Evolutionary conservation across 441 rosid species (phyloP).

Genomic region (Populus hybrid): DNA sequence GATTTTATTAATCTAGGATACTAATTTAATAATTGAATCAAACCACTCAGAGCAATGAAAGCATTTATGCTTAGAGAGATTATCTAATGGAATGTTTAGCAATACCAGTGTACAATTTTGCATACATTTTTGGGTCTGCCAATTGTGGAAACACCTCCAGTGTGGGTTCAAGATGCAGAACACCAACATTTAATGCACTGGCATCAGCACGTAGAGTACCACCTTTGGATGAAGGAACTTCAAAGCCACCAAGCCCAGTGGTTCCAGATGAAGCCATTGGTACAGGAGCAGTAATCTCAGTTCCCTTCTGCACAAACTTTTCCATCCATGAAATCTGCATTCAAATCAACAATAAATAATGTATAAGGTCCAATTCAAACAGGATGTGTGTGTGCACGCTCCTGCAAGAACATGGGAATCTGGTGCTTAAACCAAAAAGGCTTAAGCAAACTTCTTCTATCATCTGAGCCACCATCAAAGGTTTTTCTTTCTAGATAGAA

Average conservation of each 20-base stretch:
- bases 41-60: background rate
- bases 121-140: slow-evolving; percentile 83
- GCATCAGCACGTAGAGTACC: slow-evolving; percentile 90
- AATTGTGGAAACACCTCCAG: slow-evolving; percentile 90
- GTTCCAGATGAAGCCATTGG: slow-evolving; percentile 95
- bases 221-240: slow-evolving; percentile 95
- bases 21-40: slow-evolving; percentile 6
- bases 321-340: slow-evolving; percentile 99
- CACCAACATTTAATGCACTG: slow-evolving; percentile 89
- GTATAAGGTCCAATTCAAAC: background rate
- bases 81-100: slow-evolving; percentile 1
- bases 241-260: slow-evolving; percentile 99
- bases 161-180: slow-evolving; percentile 95
- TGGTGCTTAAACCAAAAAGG: background rate
- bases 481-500: background rate
- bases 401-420: slow-evolving; percentile 1
- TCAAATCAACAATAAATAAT: slow-evolving; percentile 14
- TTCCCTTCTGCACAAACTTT: slow-evolving; percentile 88
- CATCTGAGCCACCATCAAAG: background rate
- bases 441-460: background rate
- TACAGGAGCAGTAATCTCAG: slow-evolving; percentile 97
- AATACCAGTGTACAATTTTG: slow-evolving; percentile 16
- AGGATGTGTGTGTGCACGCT: background rate
- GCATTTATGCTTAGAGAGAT: background rate
- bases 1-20: background rate